A percentile compares a stretch with the other conserved stretches of the same genome.
phyloP scores from a whole-genome alignment of 208 protist species.

The Angomonas ambiguus region DNA sequence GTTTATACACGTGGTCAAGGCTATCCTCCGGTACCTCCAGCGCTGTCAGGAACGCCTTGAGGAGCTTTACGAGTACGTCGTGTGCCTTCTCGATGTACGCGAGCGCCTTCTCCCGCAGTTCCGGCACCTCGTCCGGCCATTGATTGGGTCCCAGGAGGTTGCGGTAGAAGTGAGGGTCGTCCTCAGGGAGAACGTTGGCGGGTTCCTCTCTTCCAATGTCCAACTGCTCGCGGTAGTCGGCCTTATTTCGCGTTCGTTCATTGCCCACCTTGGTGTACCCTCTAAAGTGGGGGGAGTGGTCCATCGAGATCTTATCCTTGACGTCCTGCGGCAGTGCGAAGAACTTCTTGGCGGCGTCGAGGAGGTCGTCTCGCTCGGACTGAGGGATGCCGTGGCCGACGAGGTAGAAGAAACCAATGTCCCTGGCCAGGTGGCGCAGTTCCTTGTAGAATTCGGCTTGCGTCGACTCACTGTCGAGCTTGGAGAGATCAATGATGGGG shows the following conservation, averaged over 20 bases:
- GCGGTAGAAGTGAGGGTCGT: constrained; percentile 5
- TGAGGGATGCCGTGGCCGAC: constrained; percentile 3
- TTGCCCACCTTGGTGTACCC: neutral
- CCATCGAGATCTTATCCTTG: constrained; percentile 3
- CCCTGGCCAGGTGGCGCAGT: neutral
- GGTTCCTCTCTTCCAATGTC: neutral
- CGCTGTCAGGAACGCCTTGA: constrained; percentile 5
- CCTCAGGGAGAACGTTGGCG: neutral
- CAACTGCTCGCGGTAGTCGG: constrained; percentile 11
- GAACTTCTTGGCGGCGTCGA: neutral
- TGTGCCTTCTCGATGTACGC: neutral
- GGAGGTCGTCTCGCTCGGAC: neutral
- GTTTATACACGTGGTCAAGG: neutral
- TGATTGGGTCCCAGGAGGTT: constrained; percentile 13
- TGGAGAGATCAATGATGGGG: neutral
- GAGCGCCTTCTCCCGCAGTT: constrained; percentile 2
- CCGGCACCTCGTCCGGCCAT: constrained; percentile 8
- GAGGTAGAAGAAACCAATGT: constrained; percentile 12
- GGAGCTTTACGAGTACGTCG: neutral
- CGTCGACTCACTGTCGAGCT: constrained; percentile 6
- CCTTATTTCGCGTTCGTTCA: constrained; percentile 7
- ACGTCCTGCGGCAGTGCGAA: constrained; percentile 5
- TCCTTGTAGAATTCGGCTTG: constrained; percentile 1
- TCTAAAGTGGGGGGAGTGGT: constrained; percentile 9
- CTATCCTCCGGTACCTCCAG: neutral